Conservation (phyloP, 805 yeast species). For the Myxozyma neotropica region DNA sequence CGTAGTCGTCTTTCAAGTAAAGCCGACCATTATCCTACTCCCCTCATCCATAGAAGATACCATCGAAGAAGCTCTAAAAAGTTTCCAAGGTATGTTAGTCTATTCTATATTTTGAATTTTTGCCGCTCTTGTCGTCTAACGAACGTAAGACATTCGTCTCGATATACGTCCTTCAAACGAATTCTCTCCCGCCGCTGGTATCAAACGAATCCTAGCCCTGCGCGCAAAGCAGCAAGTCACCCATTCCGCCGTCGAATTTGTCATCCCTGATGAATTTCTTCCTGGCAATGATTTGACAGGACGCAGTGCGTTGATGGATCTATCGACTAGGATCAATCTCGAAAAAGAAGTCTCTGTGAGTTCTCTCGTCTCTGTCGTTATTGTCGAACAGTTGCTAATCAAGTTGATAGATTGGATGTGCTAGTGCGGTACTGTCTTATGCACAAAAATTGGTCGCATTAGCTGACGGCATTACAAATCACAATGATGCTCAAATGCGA, state of each 20-base stretch:
- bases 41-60: constrained; percentile 25
- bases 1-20: constrained; percentile 26
- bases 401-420: constrained; percentile 26
- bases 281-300: not conserved
- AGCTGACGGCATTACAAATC: constrained; percentile 4
- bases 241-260: not conserved
- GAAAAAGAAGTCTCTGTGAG: constrained; percentile 26
- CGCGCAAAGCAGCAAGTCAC: not conserved
- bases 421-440: constrained; percentile 25
- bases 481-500: constrained; percentile 13
- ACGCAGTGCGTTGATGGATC: constrained; percentile 1
- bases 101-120: no score
- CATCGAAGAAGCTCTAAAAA: constrained; percentile 19
- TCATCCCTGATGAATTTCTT: constrained; percentile 2
- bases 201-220: constrained; percentile 16
- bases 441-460: constrained; percentile 16
- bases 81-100: not conserved
- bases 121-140: no score
- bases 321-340: constrained; percentile 20
- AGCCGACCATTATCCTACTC: constrained; percentile 23
- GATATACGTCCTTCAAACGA: constrained; percentile 28
- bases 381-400: not conserved
- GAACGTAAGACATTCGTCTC: constrained; percentile 5
- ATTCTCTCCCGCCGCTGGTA: constrained; percentile 15
- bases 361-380: not conserved